Conservation (phyloP, 257 asterid species). For the Thymus mandschuricus region DNA sequence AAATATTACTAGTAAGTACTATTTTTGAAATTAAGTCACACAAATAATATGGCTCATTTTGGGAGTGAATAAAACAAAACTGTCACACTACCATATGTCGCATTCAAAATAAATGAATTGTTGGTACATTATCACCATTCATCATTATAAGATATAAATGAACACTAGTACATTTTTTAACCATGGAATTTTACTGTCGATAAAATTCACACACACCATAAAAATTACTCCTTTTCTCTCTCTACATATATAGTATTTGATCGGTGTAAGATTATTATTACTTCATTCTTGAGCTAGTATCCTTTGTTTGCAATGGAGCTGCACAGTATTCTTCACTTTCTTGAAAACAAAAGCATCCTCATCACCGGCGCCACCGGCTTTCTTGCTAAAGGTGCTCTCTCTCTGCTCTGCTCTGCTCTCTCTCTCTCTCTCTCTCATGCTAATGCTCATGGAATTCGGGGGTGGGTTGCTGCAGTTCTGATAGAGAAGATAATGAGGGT, state of each 20-base stretch:
- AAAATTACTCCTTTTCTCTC: neutral
- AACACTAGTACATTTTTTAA: no score
- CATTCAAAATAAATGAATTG: no score
- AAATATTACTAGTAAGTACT: no score
- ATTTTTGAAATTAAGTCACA: no score
- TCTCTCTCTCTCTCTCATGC: neutral
- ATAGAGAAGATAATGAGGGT: conserved; percentile 66
- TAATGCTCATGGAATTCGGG: no score
- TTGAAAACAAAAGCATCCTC: conserved; percentile 51
- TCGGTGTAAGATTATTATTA: neutral
- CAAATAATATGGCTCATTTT: no score
- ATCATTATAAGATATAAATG: no score
- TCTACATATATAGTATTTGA: neutral
- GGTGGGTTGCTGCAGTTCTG: conserved; percentile 41
- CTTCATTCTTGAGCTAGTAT: neutral
- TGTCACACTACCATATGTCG: no score
- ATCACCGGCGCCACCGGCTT: conserved; percentile 64
- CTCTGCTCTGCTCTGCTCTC: neutral
- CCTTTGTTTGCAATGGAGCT: conserved; percentile 40
- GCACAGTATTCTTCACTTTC: conserved; percentile 48
- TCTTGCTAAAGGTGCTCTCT: conserved; percentile 47
- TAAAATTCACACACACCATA: no score
- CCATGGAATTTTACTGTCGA: no score
- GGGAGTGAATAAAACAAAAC: no score
- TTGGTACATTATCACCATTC: no score